phyloP scores from a whole-genome alignment of 2,329 filamentous ascomycete genomes.

The Cladosporium sp. region DNA sequence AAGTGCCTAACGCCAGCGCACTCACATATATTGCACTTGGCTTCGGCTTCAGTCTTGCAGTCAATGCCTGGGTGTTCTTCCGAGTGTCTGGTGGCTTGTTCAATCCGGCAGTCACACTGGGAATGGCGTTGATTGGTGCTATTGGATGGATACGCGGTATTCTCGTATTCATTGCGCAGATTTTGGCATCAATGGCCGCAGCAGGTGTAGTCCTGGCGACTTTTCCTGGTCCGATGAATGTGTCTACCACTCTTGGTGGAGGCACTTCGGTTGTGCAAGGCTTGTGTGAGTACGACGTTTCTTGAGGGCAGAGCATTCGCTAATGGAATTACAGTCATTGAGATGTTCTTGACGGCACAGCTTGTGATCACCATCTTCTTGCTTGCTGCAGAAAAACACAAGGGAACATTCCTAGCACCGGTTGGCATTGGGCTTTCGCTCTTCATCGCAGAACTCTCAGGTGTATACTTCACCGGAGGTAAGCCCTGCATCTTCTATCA shows the following conservation, averaged over 20 bases:
- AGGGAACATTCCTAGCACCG: constrained; percentile 43
- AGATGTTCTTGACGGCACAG: constrained; percentile 53
- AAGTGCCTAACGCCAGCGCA: constrained; percentile 37
- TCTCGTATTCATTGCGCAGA: constrained; percentile 47
- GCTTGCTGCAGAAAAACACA: constrained; percentile 46
- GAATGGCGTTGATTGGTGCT: constrained; percentile 50
- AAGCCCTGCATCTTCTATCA: background rate
- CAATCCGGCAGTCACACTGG: constrained; percentile 47
- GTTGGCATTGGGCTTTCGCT: constrained; percentile 44
- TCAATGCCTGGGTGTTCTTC: constrained; percentile 49
- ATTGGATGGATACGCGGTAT: constrained; percentile 46
- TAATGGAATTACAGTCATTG: constrained; percentile 39
- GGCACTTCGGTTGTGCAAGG: constrained; percentile 47
- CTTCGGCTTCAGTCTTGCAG: constrained; percentile 47
- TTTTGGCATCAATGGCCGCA: constrained; percentile 47
- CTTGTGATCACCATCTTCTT: constrained; percentile 53
- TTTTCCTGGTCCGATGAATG: constrained; percentile 48
- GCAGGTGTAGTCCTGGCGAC: constrained; percentile 47
- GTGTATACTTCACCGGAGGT: constrained; percentile 49
- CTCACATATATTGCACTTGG: constrained; percentile 43
- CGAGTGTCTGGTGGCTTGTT: constrained; percentile 44
- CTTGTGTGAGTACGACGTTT: constrained; percentile 34
- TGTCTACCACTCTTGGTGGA: constrained; percentile 46
- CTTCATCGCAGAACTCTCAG: constrained; percentile 48
- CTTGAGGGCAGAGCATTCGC: background rate